Percentiles rank a stretch among this genome's conserved stretches.
Evolutionary conservation across 768 basidiomycete species (phyloP).

Genomic region (Phallus indusiatus): DNA sequence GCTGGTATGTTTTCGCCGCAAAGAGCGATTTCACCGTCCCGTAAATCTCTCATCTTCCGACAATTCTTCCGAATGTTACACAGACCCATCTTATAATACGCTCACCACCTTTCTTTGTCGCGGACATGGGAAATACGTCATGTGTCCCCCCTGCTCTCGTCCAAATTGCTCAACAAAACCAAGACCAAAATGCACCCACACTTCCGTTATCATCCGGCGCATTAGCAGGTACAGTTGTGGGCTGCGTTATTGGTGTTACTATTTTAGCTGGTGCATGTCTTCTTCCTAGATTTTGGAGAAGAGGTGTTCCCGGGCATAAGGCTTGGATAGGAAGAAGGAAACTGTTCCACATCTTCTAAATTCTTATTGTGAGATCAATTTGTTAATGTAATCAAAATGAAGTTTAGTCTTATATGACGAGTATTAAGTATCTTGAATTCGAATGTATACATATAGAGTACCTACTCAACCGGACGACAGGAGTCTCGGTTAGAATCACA

Average conservation of each 20-base stretch:
- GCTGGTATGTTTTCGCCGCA: constrained; percentile 24
- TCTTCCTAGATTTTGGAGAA: constrained; percentile 17
- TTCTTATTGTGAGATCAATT: neutral
- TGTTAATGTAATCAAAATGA: neutral
- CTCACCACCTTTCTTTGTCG: constrained; percentile 25
- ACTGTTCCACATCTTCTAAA: constrained; percentile 15
- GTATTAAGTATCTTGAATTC: constrained; percentile 7
- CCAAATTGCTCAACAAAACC: constrained; percentile 1
- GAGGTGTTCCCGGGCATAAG: constrained; percentile 10
- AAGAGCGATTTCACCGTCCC: neutral
- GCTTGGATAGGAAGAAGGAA: constrained; percentile 13
- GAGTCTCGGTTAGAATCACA: no score
- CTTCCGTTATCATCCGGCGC: constrained; percentile 13
- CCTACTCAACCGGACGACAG: no score
- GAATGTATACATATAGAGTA: no score
- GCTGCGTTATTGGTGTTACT: constrained; percentile 15
- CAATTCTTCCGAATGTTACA: constrained; percentile 11
- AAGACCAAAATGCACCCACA: neutral
- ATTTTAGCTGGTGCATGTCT: constrained; percentile 18
- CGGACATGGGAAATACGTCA: constrained; percentile 14
- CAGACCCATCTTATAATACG: constrained; percentile 8
- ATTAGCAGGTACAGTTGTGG: constrained; percentile 20
- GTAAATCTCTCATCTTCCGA: constrained; percentile 13
- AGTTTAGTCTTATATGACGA: constrained; percentile 12
- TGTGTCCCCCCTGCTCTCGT: constrained; percentile 5